A percentile compares a stretch with the other conserved stretches of the same genome.
These are phyloP conservation scores for Sclerotinia spermophila DNA, from an alignment of 2,329 filamentous ascomycete species.

Conservation along the genomic window DNA sequence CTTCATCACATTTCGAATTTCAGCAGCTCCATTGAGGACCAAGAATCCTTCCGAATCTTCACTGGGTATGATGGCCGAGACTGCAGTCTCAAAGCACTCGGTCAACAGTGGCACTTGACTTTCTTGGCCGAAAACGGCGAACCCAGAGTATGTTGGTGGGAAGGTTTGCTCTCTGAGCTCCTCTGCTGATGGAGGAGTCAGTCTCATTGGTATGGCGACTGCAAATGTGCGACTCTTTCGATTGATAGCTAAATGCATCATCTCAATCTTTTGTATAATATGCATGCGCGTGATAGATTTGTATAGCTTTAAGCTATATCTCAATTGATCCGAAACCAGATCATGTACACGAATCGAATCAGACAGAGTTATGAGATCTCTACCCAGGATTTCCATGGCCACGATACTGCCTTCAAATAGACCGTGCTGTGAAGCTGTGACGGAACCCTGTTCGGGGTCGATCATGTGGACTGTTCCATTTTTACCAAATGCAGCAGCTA, in stretches of 20 bases:
- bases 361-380: constrained; percentile 72
- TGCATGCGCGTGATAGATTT: constrained; percentile 39
- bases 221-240: constrained; percentile 61
- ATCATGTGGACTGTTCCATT: constrained; percentile 70
- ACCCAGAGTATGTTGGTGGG: constrained; percentile 45
- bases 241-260: constrained; percentile 71
- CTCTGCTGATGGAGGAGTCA: constrained; percentile 13
- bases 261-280: constrained; percentile 41
- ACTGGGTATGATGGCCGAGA: constrained; percentile 65
- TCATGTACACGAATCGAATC: constrained; percentile 76
- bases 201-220: constrained; percentile 47
- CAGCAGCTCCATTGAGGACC: constrained; percentile 70
- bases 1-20: constrained; percentile 62
- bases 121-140: constrained; percentile 66
- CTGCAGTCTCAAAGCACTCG: constrained; percentile 52
- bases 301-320: constrained; percentile 60
- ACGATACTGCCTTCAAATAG: constrained; percentile 63
- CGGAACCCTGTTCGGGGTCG: constrained; percentile 63
- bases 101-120: constrained; percentile 56
- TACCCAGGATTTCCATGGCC: constrained; percentile 67
- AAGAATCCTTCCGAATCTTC: constrained; percentile 68
- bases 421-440: constrained; percentile 64
- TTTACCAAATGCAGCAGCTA: constrained; percentile 64
- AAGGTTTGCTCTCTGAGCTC: constrained; percentile 33
- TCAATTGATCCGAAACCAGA: constrained; percentile 71